Conservation (phyloP, 495 filamentous ascomycete genomes). For the Aspergillus ostianus region DNA sequence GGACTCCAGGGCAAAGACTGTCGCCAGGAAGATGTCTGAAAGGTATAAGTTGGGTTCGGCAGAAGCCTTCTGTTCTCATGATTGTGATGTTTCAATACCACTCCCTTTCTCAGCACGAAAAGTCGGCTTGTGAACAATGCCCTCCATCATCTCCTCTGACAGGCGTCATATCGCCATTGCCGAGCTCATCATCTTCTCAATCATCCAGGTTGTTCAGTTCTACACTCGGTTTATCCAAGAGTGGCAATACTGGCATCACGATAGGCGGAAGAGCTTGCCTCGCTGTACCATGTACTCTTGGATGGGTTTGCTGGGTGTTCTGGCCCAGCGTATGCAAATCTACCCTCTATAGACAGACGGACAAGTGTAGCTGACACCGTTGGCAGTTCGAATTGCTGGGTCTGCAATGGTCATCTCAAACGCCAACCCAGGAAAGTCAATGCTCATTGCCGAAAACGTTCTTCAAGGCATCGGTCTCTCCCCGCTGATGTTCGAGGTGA, state of each 20-base stretch:
- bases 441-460: slow-evolving; percentile 26
- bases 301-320: slow-evolving; percentile 30
- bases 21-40: background rate
- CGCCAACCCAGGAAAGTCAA: slow-evolving; percentile 16
- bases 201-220: slow-evolving; percentile 26
- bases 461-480: slow-evolving; percentile 35
- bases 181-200: slow-evolving; percentile 28
- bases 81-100: too few relatives aligned
- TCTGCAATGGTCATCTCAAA: slow-evolving; percentile 29
- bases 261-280: slow-evolving; percentile 18
- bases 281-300: slow-evolving; percentile 32
- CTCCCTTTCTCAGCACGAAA: background rate
- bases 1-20: slow-evolving; percentile 1
- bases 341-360: background rate
- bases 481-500: slow-evolving; percentile 37
- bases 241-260: slow-evolving; percentile 34
- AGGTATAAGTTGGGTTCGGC: background rate
- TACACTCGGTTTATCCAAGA: slow-evolving; percentile 29
- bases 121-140: background rate
- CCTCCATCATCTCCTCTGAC: slow-evolving; percentile 17
- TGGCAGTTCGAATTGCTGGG: slow-evolving; percentile 30
- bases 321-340: slow-evolving; percentile 26
- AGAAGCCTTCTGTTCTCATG: too few relatives aligned
- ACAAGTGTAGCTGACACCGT: background rate
- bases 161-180: slow-evolving; percentile 28